phyloP scores from a whole-genome alignment of 768 basidiomycete species.

The Lanmaoa pseudosensibilis region DNA sequence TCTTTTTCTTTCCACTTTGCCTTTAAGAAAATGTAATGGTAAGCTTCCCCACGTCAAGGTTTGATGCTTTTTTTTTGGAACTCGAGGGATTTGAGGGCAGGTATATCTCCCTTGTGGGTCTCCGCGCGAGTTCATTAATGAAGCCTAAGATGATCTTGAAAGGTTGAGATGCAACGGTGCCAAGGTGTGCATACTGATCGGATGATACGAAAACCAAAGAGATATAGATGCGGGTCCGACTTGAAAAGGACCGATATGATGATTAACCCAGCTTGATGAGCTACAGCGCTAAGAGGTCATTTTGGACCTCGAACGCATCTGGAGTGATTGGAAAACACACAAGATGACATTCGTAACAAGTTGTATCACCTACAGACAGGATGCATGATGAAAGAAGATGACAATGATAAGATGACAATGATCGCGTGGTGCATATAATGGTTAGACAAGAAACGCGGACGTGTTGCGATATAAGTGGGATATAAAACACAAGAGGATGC shows the following conservation, averaged over 20 bases:
- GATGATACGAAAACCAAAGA: background rate
- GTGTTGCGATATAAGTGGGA: background rate
- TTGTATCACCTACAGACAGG: background rate
- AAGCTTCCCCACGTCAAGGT: background rate
- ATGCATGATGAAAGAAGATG: background rate
- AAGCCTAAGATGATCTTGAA: background rate
- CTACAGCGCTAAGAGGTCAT: background rate
- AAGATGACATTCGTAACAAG: background rate
- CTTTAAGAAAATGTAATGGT: background rate
- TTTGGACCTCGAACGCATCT: background rate
- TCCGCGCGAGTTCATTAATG: constrained; percentile 7
- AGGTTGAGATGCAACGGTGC: background rate
- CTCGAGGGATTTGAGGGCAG: background rate
- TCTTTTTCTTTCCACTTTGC: background rate
- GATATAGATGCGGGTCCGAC: background rate
- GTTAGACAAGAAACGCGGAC: background rate
- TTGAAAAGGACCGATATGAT: background rate
- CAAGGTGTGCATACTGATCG: background rate
- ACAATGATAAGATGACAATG: background rate
- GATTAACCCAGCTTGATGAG: too few species aligned
- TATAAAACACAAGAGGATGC: constrained; percentile 4
- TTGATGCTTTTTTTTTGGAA: background rate
- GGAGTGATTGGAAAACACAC: background rate
- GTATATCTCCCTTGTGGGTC: background rate
- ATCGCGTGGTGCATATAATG: constrained; percentile 1